A percentile compares a stretch with the other conserved stretches of the same genome.
These are phyloP conservation scores for Sclerotinia subarctica DNA, from an alignment of 2,329 filamentous ascomycete genomes.

Conservation along the genomic window DNA sequence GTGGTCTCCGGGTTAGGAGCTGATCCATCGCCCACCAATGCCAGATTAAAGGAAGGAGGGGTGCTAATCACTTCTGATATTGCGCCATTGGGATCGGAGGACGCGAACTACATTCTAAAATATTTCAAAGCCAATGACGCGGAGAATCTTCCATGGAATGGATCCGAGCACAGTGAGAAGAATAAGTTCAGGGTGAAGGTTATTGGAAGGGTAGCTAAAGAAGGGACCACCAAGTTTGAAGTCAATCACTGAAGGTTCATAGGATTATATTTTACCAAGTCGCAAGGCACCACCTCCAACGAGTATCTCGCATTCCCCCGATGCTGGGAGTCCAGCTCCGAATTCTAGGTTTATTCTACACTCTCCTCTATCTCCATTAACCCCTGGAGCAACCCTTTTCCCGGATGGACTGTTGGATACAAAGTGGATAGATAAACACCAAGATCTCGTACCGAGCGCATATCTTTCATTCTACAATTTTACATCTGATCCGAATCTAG, in stretches of 20 bases:
- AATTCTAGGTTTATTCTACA: constrained; percentile 62
- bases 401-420: constrained; percentile 84
- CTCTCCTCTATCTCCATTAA: constrained; percentile 87
- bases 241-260: constrained; percentile 40
- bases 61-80: constrained; percentile 67
- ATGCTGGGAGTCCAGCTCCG: constrained; percentile 43
- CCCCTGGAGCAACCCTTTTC: constrained; percentile 76
- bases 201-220: constrained; percentile 70
- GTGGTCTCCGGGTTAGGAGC: constrained; percentile 72
- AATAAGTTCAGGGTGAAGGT: constrained; percentile 66
- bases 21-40: constrained; percentile 40
- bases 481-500: constrained; percentile 66
- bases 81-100: constrained; percentile 61
- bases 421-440: constrained; percentile 85
- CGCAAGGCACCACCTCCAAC: constrained; percentile 52
- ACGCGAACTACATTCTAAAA: constrained; percentile 61
- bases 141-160: constrained; percentile 64
- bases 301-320: constrained; percentile 35
- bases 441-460: constrained; percentile 75
- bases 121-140: constrained; percentile 66
- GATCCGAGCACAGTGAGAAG: constrained; percentile 48
- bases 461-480: constrained; percentile 80
- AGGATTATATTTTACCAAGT: constrained; percentile 53
- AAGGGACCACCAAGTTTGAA: constrained; percentile 25
- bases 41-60: constrained; percentile 40